Base-by-base conservation (phyloP, 768 basidiomycete genomes). In the Tricholoma terreum region DNA sequence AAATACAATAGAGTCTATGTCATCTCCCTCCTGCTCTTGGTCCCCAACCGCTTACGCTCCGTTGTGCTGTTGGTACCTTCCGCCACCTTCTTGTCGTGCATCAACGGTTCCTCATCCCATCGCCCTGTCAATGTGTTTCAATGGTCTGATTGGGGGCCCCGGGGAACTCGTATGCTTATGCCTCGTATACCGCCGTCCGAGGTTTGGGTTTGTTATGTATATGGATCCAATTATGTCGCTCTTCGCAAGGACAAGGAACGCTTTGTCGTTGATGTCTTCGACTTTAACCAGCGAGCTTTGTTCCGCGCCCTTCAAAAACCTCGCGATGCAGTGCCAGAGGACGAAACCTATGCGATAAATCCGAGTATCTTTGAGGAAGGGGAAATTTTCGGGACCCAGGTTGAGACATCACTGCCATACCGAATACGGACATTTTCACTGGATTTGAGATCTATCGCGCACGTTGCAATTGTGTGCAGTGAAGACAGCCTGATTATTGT, bases 141-240 rank as follows among this genome's bases (percentile, higher is more conserved):
- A 33, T 86, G 84, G 84, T 60, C 71, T 1, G 70, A 72, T 22
- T 86, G 84, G 84, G 84, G 82, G 12, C 78, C 79, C 6, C 51
- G 36, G 9, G 76, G 74, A 3, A 78, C 80, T 8, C 78, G 83
- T 24, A 65, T 84, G 61, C 61, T 80, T 30, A 67, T 69, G 6
- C 65, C 69, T 9, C 53, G 19, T 40, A 55, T 59, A 57, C 67
- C 68, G 35, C 75, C 69, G 34, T 77, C 79, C 11, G 60, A 65
- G 22, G 66, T 74, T n/a, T 86, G 84, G 84, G 81, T 83, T 7
- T 86, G 84, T 69, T 83, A 82, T 61, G 77, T 84, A 17, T 77
- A 75, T 61, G 84, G 83, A 19, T 73, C 73, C 24, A 76, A 73
- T 57, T 82, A 77, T 74, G 58, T 73, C 58, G 46, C 71, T 61